Percentiles rank a stretch among this genome's conserved stretches.
Evolutionary conservation across 2,329 filamentous ascomycete species (phyloP).

Genomic region (Plectosphaerella cucumerina): DNA sequence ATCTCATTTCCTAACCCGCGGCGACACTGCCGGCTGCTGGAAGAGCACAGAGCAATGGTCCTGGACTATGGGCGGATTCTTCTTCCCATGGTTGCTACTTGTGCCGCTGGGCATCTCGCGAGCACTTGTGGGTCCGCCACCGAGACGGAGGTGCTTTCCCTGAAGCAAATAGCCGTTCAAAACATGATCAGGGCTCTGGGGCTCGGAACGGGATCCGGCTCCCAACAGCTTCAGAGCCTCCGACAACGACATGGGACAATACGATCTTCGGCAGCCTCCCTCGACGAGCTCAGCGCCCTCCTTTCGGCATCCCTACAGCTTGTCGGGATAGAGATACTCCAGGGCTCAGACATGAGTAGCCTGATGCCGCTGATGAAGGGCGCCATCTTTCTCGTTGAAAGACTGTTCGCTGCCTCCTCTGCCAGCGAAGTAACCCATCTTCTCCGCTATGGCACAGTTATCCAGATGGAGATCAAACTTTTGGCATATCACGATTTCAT

Average conservation of each 20-base stretch:
- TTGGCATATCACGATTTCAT: slow-evolving; percentile 8
- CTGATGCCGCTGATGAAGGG: slow-evolving; percentile 4
- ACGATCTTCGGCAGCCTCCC: neutral
- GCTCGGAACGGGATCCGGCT: no score
- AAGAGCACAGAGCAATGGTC: slow-evolving; percentile 5
- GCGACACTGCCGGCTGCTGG: slow-evolving; percentile 1
- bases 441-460: no score
- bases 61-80: slow-evolving; percentile 5
- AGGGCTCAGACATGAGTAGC: neutral
- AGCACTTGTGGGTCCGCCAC: neutral
- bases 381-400: neutral
- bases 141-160: slow-evolving; percentile 4
- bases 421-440: neutral
- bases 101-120: slow-evolving; percentile 5
- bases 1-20: slow-evolving; percentile 7
- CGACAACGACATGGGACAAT: neutral
- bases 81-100: neutral
- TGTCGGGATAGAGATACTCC: slow-evolving; percentile 6
- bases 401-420: neutral
- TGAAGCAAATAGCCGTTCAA: slow-evolving; percentile 6
- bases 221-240: neutral
- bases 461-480: slow-evolving; percentile 4
- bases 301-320: slow-evolving; percentile 6
- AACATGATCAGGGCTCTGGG: neutral
- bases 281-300: neutral